Percentiles rank a stretch among this genome's conserved stretches.
Evolutionary conservation across 202 grass and related monocot species (phyloP).

Genomic region (Elaeis oleifera): DNA sequence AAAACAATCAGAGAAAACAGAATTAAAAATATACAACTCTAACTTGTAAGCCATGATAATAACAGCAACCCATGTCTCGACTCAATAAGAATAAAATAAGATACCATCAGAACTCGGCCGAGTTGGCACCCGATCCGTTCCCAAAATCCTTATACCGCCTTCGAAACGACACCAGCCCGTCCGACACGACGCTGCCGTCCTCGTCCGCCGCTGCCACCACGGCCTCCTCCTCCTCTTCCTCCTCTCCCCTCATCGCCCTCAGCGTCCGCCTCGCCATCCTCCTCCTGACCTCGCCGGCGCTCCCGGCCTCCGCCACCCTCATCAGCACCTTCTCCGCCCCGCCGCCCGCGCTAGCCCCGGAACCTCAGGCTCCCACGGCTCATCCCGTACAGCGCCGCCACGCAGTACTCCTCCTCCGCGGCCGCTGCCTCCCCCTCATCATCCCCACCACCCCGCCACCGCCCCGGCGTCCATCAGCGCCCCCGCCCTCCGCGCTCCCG

Average conservation of each 20-base stretch:
- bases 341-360: slow-evolving; percentile 56
- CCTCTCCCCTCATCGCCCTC: slow-evolving; percentile 55
- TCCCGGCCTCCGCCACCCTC: slow-evolving; percentile 39
- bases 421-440: slow-evolving; percentile 43
- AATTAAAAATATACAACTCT: too few species aligned
- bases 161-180: slow-evolving; percentile 43
- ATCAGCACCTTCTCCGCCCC: slow-evolving; percentile 44
- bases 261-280: slow-evolving; percentile 73
- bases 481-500: slow-evolving; percentile 46
- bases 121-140: slow-evolving; percentile 11
- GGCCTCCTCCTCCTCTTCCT: slow-evolving; percentile 7
- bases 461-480: slow-evolving; percentile 75
- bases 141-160: slow-evolving; percentile 5
- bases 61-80: too few species aligned
- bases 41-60: too few species aligned
- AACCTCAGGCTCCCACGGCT: slow-evolving; percentile 73
- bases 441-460: slow-evolving; percentile 40
- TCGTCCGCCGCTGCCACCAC: slow-evolving; percentile 25
- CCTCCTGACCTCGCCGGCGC: slow-evolving; percentile 39
- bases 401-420: slow-evolving; percentile 69
- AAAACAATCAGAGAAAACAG: too few species aligned
- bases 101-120: slow-evolving; percentile 31
- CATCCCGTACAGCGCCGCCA: slow-evolving; percentile 63
- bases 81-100: too few species aligned
- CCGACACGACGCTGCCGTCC: slow-evolving; percentile 55